Conservation (phyloP, 805 yeast genomes). For the Candida qinlingensis region DNA sequence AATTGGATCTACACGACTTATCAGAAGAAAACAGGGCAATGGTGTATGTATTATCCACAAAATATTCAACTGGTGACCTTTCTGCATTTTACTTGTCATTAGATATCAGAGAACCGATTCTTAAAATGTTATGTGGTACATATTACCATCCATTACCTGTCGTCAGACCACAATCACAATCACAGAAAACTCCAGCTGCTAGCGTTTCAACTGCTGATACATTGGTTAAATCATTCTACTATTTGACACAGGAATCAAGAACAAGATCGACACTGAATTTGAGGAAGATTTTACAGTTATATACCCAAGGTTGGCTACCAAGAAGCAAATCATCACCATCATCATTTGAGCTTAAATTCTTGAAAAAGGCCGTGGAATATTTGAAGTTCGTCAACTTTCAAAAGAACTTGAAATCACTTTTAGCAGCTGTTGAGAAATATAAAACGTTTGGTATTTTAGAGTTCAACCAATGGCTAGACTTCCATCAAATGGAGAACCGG, state of each 20-base stretch:
- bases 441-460: not conserved
- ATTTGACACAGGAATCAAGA: conserved; percentile 29
- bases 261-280: conserved; percentile 28
- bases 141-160: conserved; percentile 12
- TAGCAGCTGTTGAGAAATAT: conserved; percentile 13
- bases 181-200: not conserved
- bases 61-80: conserved; percentile 8
- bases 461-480: conserved; percentile 15
- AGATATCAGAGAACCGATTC: conserved; percentile 14
- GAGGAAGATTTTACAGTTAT: conserved; percentile 26
- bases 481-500: conserved; percentile 10
- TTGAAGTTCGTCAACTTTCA: conserved; percentile 18
- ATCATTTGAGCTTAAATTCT: conserved; percentile 14
- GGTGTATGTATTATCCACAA: conserved; percentile 15
- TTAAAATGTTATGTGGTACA: conserved; percentile 22
- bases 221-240: conserved; percentile 30
- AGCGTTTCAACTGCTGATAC: conserved; percentile 21
- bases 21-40: conserved; percentile 17
- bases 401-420: conserved; percentile 9
- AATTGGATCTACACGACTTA: conserved; percentile 7
- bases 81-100: conserved; percentile 7
- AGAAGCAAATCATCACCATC: conserved; percentile 13
- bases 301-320: conserved; percentile 28
- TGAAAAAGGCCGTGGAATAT: conserved; percentile 15
- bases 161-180: conserved; percentile 7